Evolutionary conservation across 2,329 filamentous ascomycete species (phyloP).

Genomic region (Sclerotinia minor): DNA sequence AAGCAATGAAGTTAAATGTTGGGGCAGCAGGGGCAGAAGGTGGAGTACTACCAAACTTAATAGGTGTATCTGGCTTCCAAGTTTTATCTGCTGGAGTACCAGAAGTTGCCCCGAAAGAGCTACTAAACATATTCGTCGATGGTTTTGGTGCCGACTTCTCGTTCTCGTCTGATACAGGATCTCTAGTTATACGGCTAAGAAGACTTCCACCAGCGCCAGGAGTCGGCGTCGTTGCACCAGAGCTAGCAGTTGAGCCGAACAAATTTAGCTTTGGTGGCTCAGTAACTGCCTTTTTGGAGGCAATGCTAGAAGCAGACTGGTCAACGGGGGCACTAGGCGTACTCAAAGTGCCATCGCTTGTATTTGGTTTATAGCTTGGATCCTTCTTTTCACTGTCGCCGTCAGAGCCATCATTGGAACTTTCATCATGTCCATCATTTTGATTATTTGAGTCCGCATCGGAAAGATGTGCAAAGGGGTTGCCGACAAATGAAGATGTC

Average conservation of each 20-base stretch:
- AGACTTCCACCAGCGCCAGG: slow-evolving; percentile 48
- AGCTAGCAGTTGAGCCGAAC: slow-evolving; percentile 43
- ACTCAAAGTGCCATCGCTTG: slow-evolving; percentile 29
- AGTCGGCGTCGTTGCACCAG: slow-evolving; percentile 43
- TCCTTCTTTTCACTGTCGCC: slow-evolving; percentile 44
- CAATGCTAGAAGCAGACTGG: slow-evolving; percentile 36
- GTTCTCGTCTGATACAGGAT: slow-evolving; percentile 47
- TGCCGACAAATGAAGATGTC: slow-evolving; percentile 40
- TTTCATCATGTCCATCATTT: slow-evolving; percentile 47
- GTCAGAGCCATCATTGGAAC: slow-evolving; percentile 47
- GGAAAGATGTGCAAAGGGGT: slow-evolving; percentile 63
- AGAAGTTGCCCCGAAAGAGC: slow-evolving; percentile 31
- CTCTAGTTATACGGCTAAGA: slow-evolving; percentile 57
- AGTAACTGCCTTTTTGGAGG: slow-evolving; percentile 35
- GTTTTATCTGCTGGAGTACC: slow-evolving; percentile 46
- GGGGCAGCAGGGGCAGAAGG: slow-evolving; percentile 30
- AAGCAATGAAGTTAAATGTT: slow-evolving; percentile 31
- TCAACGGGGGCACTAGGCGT: slow-evolving; percentile 31
- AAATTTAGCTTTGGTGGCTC: slow-evolving; percentile 37
- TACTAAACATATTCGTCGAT: slow-evolving; percentile 31
- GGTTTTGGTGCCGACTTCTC: slow-evolving; percentile 41
- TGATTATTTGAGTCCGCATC: slow-evolving; percentile 49
- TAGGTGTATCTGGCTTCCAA: slow-evolving; percentile 52
- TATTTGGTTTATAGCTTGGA: slow-evolving; percentile 32
- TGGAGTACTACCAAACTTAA: slow-evolving; percentile 44